Evolutionary conservation across 2,329 filamentous ascomycete species (phyloP).

Genomic region (Zymoseptoria crescenta): DNA sequence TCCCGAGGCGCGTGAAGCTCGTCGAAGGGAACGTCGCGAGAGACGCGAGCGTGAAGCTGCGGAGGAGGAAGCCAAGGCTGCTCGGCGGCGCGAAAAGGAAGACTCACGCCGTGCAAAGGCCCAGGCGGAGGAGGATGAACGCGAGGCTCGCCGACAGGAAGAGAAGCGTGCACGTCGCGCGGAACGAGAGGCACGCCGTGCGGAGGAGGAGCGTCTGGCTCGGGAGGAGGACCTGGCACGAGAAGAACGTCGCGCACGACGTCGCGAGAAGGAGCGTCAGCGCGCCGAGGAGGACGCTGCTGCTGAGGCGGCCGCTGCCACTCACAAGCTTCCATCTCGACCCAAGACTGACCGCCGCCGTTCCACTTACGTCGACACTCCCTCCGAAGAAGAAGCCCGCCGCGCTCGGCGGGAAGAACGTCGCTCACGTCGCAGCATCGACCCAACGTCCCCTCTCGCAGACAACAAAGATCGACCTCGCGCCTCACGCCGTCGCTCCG

Average conservation of each 20-base stretch:
- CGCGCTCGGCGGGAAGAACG: slow-evolving; percentile 38
- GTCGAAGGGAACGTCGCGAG: slow-evolving; percentile 30
- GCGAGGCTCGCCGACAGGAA: slow-evolving; percentile 20
- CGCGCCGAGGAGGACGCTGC: slow-evolving; percentile 17
- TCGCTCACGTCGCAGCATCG: slow-evolving; percentile 33
- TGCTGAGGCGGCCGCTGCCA: slow-evolving; percentile 2
- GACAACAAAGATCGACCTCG: slow-evolving; percentile 24
- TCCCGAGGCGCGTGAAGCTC: slow-evolving; percentile 22
- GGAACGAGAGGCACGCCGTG: slow-evolving; percentile 24
- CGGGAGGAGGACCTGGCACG: slow-evolving; percentile 23
- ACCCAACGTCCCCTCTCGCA: slow-evolving; percentile 22
- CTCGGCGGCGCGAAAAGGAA: slow-evolving; percentile 21
- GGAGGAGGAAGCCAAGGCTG: slow-evolving; percentile 28
- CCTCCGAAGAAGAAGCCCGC: slow-evolving; percentile 29
- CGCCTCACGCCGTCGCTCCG: slow-evolving; percentile 24
- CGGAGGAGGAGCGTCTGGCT: slow-evolving; percentile 25
- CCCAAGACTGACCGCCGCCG: slow-evolving; percentile 24
- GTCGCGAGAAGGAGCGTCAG: slow-evolving; percentile 24
- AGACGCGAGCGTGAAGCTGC: slow-evolving; percentile 32
- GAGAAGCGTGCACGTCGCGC: slow-evolving; percentile 23
- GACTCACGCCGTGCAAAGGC: slow-evolving; percentile 19
- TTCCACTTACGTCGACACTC: slow-evolving; percentile 22
- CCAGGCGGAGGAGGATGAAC: slow-evolving; percentile 27
- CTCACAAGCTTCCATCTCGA: slow-evolving; percentile 4
- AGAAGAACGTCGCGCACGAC: slow-evolving; percentile 25